Conservation (phyloP, 2,329 filamentous ascomycete genomes). For the Arthrocladium fulminans region DNA sequence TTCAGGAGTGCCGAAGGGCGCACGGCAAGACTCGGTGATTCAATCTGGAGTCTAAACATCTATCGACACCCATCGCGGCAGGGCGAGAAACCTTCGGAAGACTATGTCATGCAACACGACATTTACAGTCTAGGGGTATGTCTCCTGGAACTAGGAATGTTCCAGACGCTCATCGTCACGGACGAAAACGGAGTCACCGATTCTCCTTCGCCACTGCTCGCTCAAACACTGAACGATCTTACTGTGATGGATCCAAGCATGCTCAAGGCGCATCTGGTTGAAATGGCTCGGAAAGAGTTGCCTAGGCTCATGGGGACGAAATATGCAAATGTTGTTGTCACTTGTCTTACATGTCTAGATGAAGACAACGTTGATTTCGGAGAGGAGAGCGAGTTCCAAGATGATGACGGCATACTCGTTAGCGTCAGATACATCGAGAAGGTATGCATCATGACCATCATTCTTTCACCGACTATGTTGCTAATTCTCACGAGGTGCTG, state of each 20-base stretch:
- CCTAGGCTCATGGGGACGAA: conserved; percentile 27
- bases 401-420: conserved; percentile 26
- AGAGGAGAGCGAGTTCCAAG: conserved; percentile 22
- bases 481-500: no score
- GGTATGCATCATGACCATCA: no score
- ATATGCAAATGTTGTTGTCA: conserved; percentile 27
- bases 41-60: conserved; percentile 36
- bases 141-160: conserved; percentile 46
- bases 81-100: conserved; percentile 30
- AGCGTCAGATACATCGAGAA: conserved; percentile 29
- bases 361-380: conserved; percentile 25
- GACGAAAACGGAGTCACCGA: no score
- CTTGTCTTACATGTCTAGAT: conserved; percentile 27
- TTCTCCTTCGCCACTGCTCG: no score
- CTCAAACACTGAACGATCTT: no score
- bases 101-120: conserved; percentile 47
- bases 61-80: conserved; percentile 45
- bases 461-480: no score
- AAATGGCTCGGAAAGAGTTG: conserved; percentile 20
- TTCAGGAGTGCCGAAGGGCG: conserved; percentile 30
- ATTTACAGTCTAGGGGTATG: conserved; percentile 49
- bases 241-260: no score
- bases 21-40: conserved; percentile 31
- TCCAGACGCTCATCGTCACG: no score
- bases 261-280: conserved; percentile 7